Evolutionary conservation across 768 basidiomycete species (phyloP).

Genomic region (Phallus indusiatus): DNA sequence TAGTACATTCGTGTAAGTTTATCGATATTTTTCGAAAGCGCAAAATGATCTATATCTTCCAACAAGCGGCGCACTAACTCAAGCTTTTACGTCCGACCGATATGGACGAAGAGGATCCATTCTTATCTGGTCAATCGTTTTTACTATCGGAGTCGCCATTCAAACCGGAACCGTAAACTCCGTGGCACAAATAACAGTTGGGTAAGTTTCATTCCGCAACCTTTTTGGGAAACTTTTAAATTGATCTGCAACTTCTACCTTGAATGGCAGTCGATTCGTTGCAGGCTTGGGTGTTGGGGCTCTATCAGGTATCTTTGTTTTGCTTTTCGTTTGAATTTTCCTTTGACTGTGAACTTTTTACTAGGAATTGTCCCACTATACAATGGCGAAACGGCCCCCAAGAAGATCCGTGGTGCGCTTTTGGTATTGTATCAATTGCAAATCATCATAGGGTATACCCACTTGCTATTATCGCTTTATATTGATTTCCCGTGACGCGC

Average conservation of each 20-base stretch:
- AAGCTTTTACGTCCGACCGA: slow-evolving; percentile 67
- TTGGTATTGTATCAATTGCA: slow-evolving; percentile 71
- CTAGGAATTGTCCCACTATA: slow-evolving; percentile 36
- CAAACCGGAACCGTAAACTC: slow-evolving; percentile 58
- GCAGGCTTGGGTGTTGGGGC: slow-evolving; percentile 75
- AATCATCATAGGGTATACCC: slow-evolving; percentile 55
- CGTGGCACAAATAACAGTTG: slow-evolving; percentile 57
- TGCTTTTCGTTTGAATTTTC: background rate
- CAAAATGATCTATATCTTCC: background rate
- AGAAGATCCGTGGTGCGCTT: slow-evolving; percentile 59
- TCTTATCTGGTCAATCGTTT: slow-evolving; percentile 65
- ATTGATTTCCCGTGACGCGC: background rate
- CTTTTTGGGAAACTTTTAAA: background rate
- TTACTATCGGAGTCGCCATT: slow-evolving; percentile 58
- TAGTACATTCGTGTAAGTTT: slow-evolving; percentile 45
- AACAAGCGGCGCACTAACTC: slow-evolving; percentile 49
- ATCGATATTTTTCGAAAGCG: background rate
- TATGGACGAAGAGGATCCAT: slow-evolving; percentile 67
- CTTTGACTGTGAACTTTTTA: background rate
- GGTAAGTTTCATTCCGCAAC: slow-evolving; percentile 14
- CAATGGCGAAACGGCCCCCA: slow-evolving; percentile 72
- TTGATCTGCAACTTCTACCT: no score
- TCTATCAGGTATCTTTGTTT: slow-evolving; percentile 42
- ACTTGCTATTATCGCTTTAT: background rate
- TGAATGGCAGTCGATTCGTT: slow-evolving; percentile 41